Evolutionary conservation across 2,329 filamentous ascomycete species (phyloP), one percentile per base, ranked within the genome.

Genomic region (Alternaria infectoria): DNA sequence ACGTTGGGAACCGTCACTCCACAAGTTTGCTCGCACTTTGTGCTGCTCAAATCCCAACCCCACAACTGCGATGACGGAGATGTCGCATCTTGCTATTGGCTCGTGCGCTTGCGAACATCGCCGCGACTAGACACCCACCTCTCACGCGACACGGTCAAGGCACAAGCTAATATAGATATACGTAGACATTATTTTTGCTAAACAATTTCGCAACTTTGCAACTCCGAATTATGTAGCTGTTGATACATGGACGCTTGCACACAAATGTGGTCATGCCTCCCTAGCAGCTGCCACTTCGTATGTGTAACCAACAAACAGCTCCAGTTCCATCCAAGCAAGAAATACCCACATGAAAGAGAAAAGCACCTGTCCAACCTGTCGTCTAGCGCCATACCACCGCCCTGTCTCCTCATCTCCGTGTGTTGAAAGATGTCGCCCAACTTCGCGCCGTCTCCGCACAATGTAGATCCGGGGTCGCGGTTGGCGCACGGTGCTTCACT

Each of bases 161-260:
- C 21, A 19, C 45, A 36, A 49, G n/a, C 17, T 13, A 6, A 49
- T 40, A 40, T 5, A 40, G 40, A 5, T 23, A 50, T 58, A 40
- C 47, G 26, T 52, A 58, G 40, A 58, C 28, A 62, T 49, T 51
- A 52, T 51, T 12, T 50, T 47, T 30, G 45, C 15, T 47, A 50
- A 62, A 36, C 56, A 62, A 54, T 59, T 46, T 63, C 44, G 32
- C 26, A 25, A 59, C 58, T 66, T 61, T 66, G 70, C 68, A 69
- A 61, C 61, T 71, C 51, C 67, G 55, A 69, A 71, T 72, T 66
- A 49, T 69, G 61, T 65, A 68, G 66, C 59, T 77, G 72, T 74
- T 75, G 74, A 74, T 75, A 78, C 75, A 77, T 69, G 61, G 65
- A 68, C 59, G 60, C 59, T 54, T 56, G 57, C 65, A 57, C 59